Conservation (phyloP, 2,329 filamentous ascomycete species). For the Fusarium buharicum region DNA sequence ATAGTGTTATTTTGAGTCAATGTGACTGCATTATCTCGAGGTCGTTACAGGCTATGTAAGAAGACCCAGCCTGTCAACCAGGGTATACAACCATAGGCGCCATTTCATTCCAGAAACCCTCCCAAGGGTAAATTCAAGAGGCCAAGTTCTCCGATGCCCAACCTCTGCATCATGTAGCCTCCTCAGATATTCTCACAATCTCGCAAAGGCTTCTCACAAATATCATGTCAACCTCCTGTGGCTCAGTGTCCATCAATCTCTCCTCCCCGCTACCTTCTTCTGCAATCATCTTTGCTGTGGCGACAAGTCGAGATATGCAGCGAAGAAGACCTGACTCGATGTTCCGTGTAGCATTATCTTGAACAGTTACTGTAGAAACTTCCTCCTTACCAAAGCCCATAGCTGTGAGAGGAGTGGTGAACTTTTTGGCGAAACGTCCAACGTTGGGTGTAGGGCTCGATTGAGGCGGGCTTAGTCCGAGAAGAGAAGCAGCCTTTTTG, state of each 20-base stretch:
- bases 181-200: constrained; percentile 55
- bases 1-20: constrained; percentile 16
- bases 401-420: constrained; percentile 42
- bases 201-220: constrained; percentile 57
- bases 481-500: constrained; percentile 63
- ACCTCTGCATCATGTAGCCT: constrained; percentile 25
- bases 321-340: constrained; percentile 61
- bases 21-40: constrained; percentile 35
- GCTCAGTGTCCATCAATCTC: constrained; percentile 46
- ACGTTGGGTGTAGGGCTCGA: constrained; percentile 31
- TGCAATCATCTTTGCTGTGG: constrained; percentile 57
- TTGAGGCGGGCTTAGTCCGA: constrained; percentile 56
- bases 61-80: constrained; percentile 29
- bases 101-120: constrained; percentile 9
- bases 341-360: constrained; percentile 54
- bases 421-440: constrained; percentile 42
- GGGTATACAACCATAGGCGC: constrained; percentile 42
- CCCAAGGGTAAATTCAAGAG: constrained; percentile 2
- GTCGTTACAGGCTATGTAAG: constrained; percentile 13
- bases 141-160: background rate
- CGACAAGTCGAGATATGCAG: constrained; percentile 63
- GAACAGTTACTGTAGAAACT: constrained; percentile 36
- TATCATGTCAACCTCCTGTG: constrained; percentile 50
- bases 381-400: constrained; percentile 45
- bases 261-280: constrained; percentile 47